Evolutionary conservation across 2,329 filamentous ascomycete genomes (phyloP).

Genomic region (Alternaria ventricosa): DNA sequence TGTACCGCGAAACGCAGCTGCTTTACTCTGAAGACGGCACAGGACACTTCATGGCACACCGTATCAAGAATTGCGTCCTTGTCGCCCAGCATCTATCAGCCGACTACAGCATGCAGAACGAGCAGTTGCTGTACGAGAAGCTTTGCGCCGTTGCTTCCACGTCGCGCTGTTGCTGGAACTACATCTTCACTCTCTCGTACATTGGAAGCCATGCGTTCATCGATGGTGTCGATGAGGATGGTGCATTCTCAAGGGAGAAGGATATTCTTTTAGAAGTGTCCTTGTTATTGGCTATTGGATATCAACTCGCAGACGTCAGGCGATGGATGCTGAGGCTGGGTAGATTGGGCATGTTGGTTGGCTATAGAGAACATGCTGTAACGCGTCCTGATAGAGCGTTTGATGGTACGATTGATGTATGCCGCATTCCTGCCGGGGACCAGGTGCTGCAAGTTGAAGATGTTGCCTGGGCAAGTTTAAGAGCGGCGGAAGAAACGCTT

Average conservation of each 20-base stretch:
- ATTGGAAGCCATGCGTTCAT: neutral
- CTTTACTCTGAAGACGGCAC: neutral
- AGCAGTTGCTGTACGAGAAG: neutral
- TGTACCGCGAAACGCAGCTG: neutral
- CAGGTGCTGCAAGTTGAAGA: neutral
- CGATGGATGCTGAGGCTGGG: constrained; percentile 4
- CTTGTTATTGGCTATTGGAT: constrained; percentile 9
- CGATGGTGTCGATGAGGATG: neutral
- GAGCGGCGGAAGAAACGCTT: neutral
- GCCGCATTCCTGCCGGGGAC: neutral
- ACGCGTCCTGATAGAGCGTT: neutral
- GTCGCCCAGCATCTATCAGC: neutral
- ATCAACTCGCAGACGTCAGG: neutral
- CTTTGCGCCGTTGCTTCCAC: neutral
- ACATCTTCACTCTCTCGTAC: neutral
- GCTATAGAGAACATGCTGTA: neutral
- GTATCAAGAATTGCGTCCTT: neutral
- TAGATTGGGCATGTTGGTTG: neutral
- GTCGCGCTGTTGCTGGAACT: neutral
- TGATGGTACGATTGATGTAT: neutral
- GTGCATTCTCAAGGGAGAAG: neutral
- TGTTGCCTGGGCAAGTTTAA: neutral
- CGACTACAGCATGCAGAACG: neutral
- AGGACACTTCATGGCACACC: neutral
- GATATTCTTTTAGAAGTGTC: constrained; percentile 4